These are phyloP conservation scores for Cryptomeria japonica DNA, from an alignment of 75 land plant species.

Conservation along the genomic window DNA sequence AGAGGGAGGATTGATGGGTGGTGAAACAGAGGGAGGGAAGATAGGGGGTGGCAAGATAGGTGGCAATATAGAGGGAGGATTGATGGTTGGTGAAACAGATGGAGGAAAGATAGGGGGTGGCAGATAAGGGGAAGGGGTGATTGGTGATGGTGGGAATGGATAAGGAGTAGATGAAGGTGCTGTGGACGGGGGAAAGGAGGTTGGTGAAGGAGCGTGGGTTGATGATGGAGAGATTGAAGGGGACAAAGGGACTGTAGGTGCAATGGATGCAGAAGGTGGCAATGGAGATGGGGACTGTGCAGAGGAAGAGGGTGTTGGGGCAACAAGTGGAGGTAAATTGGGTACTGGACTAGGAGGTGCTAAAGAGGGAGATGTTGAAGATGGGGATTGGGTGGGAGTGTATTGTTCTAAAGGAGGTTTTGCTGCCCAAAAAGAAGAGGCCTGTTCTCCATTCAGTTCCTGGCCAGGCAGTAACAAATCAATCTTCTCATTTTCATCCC, in stretches of 20 bases:
- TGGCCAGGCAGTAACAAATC: constrained; percentile 2
- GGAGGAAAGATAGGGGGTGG: constrained; percentile 1
- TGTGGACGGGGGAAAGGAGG: background rate
- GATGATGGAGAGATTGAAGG: background rate
- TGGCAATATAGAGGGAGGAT: background rate
- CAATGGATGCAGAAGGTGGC: background rate
- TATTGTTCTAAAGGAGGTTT: background rate
- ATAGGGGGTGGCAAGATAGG: background rate
- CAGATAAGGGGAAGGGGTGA: background rate
- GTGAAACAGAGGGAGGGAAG: background rate
- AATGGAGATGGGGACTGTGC: background rate
- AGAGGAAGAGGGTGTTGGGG: background rate
- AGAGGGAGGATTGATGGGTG: background rate
- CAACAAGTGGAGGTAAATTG: background rate
- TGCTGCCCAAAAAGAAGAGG: background rate
- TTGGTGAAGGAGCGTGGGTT: background rate
- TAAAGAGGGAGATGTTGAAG: background rate
- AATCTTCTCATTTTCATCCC: background rate
- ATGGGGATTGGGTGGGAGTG: background rate
- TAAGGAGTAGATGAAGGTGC: background rate
- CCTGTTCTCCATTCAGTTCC: background rate
- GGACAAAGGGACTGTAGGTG: background rate
- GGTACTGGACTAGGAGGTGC: background rate
- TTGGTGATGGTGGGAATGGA: background rate
- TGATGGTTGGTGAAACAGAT: background rate